phyloP scores from a whole-genome alignment of 1,284 basidiomycete species.

The Austroboletus niveus region DNA sequence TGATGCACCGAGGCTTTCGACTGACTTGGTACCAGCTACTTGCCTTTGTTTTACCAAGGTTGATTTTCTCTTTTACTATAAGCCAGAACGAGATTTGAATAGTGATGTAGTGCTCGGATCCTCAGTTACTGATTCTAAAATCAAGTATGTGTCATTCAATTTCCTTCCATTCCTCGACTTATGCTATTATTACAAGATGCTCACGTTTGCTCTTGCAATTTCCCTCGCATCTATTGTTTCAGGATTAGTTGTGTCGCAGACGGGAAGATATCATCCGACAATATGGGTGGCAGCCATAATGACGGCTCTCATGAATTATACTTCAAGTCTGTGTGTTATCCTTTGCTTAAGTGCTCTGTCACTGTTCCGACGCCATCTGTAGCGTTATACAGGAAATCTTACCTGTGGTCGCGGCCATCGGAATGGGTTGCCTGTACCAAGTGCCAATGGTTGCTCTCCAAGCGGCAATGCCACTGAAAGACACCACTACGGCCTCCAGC shows the following conservation, averaged over 20 bases:
- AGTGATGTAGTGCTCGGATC: slow-evolving; percentile 54
- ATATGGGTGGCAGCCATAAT: slow-evolving; percentile 59
- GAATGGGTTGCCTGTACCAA: slow-evolving; percentile 65
- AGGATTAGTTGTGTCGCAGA: slow-evolving; percentile 60
- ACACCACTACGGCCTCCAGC: slow-evolving; percentile 76
- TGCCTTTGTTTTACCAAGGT: slow-evolving; percentile 76
- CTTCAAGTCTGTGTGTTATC: slow-evolving; percentile 43
- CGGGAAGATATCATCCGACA: slow-evolving; percentile 60
- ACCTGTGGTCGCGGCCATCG: slow-evolving; percentile 59
- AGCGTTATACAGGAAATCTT: slow-evolving; percentile 62
- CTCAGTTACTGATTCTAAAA: slow-evolving; percentile 72
- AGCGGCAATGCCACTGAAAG: slow-evolving; percentile 78
- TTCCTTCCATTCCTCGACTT: not conserved
- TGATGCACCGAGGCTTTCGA: slow-evolving; percentile 1
- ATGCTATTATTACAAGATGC: slow-evolving; percentile 48
- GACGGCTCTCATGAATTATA: slow-evolving; percentile 62
- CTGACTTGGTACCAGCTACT: slow-evolving; percentile 45
- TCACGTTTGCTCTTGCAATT: slow-evolving; percentile 70
- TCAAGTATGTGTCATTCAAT: slow-evolving; percentile 44
- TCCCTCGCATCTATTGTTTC: slow-evolving; percentile 55
- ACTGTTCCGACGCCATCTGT: slow-evolving; percentile 3
- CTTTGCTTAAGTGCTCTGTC: slow-evolving; percentile 3
- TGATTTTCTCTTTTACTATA: not conserved
- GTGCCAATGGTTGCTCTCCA: slow-evolving; percentile 70
- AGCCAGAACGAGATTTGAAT: slow-evolving; percentile 23